Evolutionary conservation across 768 basidiomycete species (phyloP).

Genomic region (Suillus weaverae): DNA sequence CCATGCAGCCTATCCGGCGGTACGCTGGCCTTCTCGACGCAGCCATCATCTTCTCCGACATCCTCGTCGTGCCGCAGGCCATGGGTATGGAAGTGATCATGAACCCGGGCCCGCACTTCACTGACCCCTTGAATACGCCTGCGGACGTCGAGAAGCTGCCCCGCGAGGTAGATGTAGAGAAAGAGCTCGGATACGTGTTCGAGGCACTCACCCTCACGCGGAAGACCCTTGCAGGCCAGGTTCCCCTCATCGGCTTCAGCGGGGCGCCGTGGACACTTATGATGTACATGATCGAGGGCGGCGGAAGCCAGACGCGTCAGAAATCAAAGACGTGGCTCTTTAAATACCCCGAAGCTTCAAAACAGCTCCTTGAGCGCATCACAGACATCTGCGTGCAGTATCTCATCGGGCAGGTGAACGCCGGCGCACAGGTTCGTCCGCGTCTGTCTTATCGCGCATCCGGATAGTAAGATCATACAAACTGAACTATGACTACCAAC

Average conservation of each 20-base stretch:
- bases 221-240: conserved; percentile 76
- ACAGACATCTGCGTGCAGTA: conserved; percentile 90
- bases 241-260: conserved; percentile 95
- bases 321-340: conserved; percentile 96
- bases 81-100: conserved; percentile 95
- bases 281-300: conserved; percentile 98
- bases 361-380: conserved; percentile 71
- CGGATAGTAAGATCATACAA: background rate
- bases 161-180: conserved; percentile 69
- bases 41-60: conserved; percentile 97
- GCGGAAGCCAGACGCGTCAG: conserved; percentile 85
- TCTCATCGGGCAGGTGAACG: conserved; percentile 89
- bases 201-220: conserved; percentile 88
- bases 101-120: conserved; percentile 90
- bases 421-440: conserved; percentile 88
- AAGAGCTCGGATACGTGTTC: conserved; percentile 90
- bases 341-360: conserved; percentile 83
- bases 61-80: conserved; percentile 96
- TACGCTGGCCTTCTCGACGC: conserved; percentile 89
- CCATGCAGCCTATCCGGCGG: conserved; percentile 90
- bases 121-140: conserved; percentile 79
- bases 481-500: conserved; percentile 1
- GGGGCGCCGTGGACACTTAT: conserved; percentile 99
- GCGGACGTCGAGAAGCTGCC: conserved; percentile 66
- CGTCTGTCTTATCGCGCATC: background rate